A percentile compares a stretch with the other conserved stretches of the same genome.
Conservation (phyloP, 257 asterid species). For the Ilex asprella region DNA sequence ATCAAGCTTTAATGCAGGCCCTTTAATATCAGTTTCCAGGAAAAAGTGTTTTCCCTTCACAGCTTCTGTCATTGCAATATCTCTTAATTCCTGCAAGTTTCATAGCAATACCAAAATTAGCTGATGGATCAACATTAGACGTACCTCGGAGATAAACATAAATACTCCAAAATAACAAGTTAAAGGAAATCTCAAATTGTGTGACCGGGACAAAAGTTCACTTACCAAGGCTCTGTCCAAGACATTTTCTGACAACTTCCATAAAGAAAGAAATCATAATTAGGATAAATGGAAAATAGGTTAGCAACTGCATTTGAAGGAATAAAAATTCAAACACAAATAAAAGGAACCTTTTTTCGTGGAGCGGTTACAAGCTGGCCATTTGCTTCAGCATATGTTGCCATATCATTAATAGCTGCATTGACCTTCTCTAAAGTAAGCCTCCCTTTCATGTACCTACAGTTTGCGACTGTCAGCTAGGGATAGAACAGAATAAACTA, state of each 20-base stretch:
- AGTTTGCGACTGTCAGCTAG: slow-evolving; percentile 20
- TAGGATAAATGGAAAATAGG: slow-evolving; percentile 12
- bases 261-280: slow-evolving; percentile 19
- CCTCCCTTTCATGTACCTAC: slow-evolving; percentile 93
- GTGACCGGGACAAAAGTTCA: slow-evolving; percentile 9
- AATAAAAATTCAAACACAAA: background rate
- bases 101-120: slow-evolving; percentile 4
- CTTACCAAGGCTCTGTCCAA: slow-evolving; percentile 87
- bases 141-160: background rate
- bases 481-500: background rate
- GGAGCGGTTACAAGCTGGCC: slow-evolving; percentile 84
- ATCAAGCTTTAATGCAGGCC: slow-evolving; percentile 83
- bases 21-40: slow-evolving; percentile 82
- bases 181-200: background rate
- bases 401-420: slow-evolving; percentile 86
- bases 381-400: slow-evolving; percentile 78
- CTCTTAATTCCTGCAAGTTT: slow-evolving; percentile 60
- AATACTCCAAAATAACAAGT: background rate
- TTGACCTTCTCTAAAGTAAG: slow-evolving; percentile 86
- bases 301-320: no score
- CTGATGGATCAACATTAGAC: background rate
- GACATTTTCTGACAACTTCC: slow-evolving; percentile 70
- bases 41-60: slow-evolving; percentile 87
- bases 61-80: slow-evolving; percentile 51
- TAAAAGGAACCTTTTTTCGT: slow-evolving; percentile 56